Evolutionary conservation across 140 eudicot genomes (phyloP).

Genomic region (Senecio squalidus): DNA sequence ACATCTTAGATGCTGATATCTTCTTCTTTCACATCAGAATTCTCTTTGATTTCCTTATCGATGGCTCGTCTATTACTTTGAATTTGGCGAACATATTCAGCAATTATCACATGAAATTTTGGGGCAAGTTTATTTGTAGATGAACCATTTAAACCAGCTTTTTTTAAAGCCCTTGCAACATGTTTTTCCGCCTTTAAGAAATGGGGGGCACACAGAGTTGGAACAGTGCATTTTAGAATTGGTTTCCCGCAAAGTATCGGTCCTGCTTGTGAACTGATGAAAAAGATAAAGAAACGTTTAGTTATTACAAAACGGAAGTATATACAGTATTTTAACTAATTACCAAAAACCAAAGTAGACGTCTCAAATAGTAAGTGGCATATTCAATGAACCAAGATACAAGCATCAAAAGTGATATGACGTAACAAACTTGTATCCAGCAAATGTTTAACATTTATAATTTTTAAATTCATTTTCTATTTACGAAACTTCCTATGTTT

Average conservation of each 20-base stretch:
- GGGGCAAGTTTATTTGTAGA: constrained; percentile 67
- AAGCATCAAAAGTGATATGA: background rate
- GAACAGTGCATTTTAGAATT: constrained; percentile 55
- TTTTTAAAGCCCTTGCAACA: constrained; percentile 63
- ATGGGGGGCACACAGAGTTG: constrained; percentile 61
- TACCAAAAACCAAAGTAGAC: background rate
- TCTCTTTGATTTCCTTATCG: constrained; percentile 34
- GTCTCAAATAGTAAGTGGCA: background rate
- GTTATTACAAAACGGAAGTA: background rate
- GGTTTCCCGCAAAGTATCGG: constrained; percentile 80
- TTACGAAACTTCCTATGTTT: background rate
- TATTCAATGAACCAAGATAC: background rate
- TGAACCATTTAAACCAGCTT: constrained; percentile 55
- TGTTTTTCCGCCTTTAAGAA: constrained; percentile 61
- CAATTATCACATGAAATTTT: constrained; percentile 57
- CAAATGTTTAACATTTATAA: too few species aligned
- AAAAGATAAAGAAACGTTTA: background rate
- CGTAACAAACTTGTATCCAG: background rate
- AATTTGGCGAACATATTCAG: constrained; percentile 63
- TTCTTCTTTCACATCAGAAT: constrained; percentile 38
- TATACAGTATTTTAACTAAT: background rate
- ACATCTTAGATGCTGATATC: constrained; percentile 40
- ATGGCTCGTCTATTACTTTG: constrained; percentile 60
- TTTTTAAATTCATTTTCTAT: background rate
- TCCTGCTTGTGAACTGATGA: constrained; percentile 66